Percentiles rank a stretch among this genome's conserved stretches.
phyloP scores from a whole-genome alignment of 2,329 filamentous ascomycete species.

The Ophiostoma pallidulum region DNA sequence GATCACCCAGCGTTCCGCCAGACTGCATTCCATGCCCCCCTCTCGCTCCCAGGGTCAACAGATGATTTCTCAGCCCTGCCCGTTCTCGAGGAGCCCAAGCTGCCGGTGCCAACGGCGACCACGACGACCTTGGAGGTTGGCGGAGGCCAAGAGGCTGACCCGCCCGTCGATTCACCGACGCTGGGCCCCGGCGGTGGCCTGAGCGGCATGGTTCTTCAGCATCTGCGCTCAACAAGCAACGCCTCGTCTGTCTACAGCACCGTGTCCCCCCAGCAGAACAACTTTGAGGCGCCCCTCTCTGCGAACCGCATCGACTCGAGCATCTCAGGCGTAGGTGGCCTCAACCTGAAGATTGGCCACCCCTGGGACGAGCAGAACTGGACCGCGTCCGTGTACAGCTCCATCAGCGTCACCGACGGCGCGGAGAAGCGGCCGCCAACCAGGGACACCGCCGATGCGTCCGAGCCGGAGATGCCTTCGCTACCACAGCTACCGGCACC shows the following conservation, averaged over 20 bases:
- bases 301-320: neutral
- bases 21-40: slow-evolving; percentile 34
- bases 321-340: slow-evolving; percentile 25
- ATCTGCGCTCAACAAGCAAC: slow-evolving; percentile 72
- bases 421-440: neutral
- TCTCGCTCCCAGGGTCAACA: slow-evolving; percentile 23
- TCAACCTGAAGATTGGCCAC: slow-evolving; percentile 27
- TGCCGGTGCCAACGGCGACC: neutral
- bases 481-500: neutral
- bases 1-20: slow-evolving; percentile 47
- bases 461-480: neutral
- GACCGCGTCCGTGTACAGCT: slow-evolving; percentile 11
- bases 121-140: neutral
- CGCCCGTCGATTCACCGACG: slow-evolving; percentile 63
- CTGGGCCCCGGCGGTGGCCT: slow-evolving; percentile 62
- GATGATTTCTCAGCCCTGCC: neutral
- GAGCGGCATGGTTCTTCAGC: slow-evolving; percentile 73
- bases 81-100: slow-evolving; percentile 19
- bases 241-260: slow-evolving; percentile 66
- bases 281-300: neutral
- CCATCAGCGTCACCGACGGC: neutral
- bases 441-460: neutral
- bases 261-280: slow-evolving; percentile 1
- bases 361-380: slow-evolving; percentile 33
- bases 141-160: too few species aligned